Evolutionary conservation across 441 rosid genomes (phyloP), one percentile per base, ranked within the genome.

Genomic region (Jatropha podagrica): DNA sequence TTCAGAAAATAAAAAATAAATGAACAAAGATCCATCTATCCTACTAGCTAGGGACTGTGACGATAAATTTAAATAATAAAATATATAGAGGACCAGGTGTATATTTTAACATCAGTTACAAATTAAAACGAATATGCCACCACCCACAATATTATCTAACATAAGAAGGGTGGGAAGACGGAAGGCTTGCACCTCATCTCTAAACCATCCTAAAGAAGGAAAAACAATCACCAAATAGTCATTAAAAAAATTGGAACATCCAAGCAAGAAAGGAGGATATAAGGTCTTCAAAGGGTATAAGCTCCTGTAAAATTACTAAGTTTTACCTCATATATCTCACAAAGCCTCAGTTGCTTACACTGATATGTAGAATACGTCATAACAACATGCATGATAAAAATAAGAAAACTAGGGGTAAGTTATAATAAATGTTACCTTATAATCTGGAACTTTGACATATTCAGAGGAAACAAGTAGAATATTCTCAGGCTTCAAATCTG

Each of bases 401-500:
- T 26, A 66, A 48, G 41, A 27, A 41, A 63, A 38, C 62, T 61
- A 62, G 60, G 12, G 62, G 63, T 18, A 71, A 72, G 63, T 46
- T 4, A 40, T 71, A 63, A 81, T 84, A 89, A n/a, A 23, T 40
- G 59, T 60, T 77, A 87, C 92, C 92, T 87, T 88, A 78, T 81
- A 82, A 72, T 90, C 88, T 5, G 88, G 92, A 76, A 88, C 67
- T 83, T 87, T 88, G 37, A 87, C 71, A 72, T 88, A 87, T 42
- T 93, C 99, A 41, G 97, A 76, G 1, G 99, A 93, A 46, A 90
- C 95, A 59, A 95, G 85, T 72, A 95, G 92, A 79, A 92, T 89
- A 81, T 95, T 95, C 83, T 95, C 97, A 27, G 98, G 98, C 90
- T 95, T 95, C 88, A 95, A 72, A 81, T 95, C 99, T 0, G 99